Base-by-base conservation (phyloP, 495 filamentous ascomycete species). In the Hyaloscypha bicolor region DNA sequence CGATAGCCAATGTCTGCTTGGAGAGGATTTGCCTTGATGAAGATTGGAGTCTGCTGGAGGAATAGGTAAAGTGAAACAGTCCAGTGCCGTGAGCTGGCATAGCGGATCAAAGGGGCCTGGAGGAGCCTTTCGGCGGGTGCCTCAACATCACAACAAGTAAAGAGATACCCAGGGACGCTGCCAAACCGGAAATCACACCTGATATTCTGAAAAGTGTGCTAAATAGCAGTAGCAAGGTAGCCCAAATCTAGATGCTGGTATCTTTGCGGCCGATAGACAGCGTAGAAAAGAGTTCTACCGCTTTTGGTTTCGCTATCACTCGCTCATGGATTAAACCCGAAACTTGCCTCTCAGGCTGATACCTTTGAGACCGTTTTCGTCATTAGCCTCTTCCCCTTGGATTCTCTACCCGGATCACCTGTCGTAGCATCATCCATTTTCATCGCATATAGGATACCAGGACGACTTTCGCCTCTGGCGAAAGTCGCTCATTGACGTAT, bases 401-500 rank as follows among this genome's bases (percentile, higher is more conserved):
- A 14, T 48, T 48, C 42, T 12, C 42, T 48, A 19, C 42, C 35
- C 12, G 3, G 42, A 48, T 48, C 16, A 19, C 16, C 42, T 48
- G 42, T 19, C 0, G 42, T 19, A 48, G 4, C 42, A 48, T 48
- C 3, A 42, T 8, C 25, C 29, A 59, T 6, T 25, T 52, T 70
- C 66, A 74, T 70, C 51, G 67, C 80, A 91, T 87, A 71, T 90
- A 90, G 55, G 79, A 81, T 51, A 76, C 71, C 69, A 92, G 74
- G 8, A 88, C 80, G 6, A 73, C 67, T 77, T 82, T 82, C 32
- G 81, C 82, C 67, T 91, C 80, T 51, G 80, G 79, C n/a, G 79
- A 74, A 62, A 92, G 74, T 67, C 87, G 81, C 73, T 88, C 82
- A 64, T 85, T 79, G 22, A 87, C 86, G 71, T 86, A 88, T 60